These are phyloP conservation scores for Cryptococcus floricola DNA, from an alignment of 1,284 basidiomycete genomes.

Conservation along the genomic window DNA sequence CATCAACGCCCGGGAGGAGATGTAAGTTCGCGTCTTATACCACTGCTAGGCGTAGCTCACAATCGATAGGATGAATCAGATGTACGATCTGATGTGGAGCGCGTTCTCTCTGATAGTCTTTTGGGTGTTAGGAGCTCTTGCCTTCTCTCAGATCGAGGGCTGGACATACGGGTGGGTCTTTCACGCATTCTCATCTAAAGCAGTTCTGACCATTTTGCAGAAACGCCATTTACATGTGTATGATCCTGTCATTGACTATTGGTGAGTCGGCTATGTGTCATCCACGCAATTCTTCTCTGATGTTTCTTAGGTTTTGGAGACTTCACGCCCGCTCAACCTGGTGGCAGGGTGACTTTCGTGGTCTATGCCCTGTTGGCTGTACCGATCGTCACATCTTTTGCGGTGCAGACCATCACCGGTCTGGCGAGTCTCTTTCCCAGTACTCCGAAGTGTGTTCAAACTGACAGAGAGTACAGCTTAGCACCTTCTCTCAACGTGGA, in stretches of 20 bases:
- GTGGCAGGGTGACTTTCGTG: conserved; percentile 46
- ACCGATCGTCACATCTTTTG: conserved; percentile 52
- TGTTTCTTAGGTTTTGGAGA: conserved; percentile 40
- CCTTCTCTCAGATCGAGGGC: conserved; percentile 42
- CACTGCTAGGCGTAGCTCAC: background rate
- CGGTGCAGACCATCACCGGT: conserved; percentile 49
- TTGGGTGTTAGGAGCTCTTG: conserved; percentile 46
- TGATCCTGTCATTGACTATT: conserved; percentile 46
- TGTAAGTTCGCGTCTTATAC: conserved; percentile 21
- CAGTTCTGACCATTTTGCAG: conserved; percentile 11
- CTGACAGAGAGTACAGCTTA: conserved; percentile 14
- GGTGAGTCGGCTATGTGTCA: conserved; percentile 17
- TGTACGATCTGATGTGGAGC: conserved; percentile 45
- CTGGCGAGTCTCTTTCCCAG: conserved; percentile 28
- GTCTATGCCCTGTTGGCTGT: conserved; percentile 50
- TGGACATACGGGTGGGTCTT: conserved; percentile 44
- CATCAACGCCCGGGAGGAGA: conserved; percentile 42
- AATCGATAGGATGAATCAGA: conserved; percentile 35
- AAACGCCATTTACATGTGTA: conserved; percentile 30
- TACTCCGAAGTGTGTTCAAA: background rate
- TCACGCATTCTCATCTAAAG: background rate
- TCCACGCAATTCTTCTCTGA: too few species aligned
- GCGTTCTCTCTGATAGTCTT: conserved; percentile 40
- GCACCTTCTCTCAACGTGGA: conserved; percentile 27
- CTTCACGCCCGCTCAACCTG: conserved; percentile 33